Conservation (phyloP, 495 filamentous ascomycete genomes). For the Achaetomiella virescens region DNA sequence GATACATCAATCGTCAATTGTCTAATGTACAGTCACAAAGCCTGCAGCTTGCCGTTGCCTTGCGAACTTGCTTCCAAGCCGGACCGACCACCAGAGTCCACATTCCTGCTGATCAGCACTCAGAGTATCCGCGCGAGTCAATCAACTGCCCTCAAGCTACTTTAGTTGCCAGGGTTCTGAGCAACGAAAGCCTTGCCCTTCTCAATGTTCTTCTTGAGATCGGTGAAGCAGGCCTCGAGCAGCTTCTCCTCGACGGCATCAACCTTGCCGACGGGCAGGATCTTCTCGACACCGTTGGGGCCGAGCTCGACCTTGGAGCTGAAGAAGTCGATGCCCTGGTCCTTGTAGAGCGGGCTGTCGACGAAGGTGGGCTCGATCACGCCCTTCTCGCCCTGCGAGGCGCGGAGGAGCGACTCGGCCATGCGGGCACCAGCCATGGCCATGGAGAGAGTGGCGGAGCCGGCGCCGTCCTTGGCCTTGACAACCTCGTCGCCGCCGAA, state of each 20-base stretch:
- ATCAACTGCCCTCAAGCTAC: background rate
- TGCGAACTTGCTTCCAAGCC: too few species aligned
- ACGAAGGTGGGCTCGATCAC: slow-evolving; percentile 96
- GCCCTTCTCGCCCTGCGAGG: slow-evolving; percentile 88
- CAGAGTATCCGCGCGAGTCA: background rate
- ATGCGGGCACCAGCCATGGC: slow-evolving; percentile 97
- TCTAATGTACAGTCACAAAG: slow-evolving; percentile 4
- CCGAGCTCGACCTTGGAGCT: slow-evolving; percentile 89
- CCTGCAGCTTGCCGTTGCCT: background rate
- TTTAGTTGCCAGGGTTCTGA: slow-evolving; percentile 50
- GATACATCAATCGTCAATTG: background rate
- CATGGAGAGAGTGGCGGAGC: slow-evolving; percentile 98
- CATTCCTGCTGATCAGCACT: background rate
- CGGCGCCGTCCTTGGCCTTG: slow-evolving; percentile 96
- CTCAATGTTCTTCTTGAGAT: slow-evolving; percentile 76
- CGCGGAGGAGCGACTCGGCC: slow-evolving; percentile 89
- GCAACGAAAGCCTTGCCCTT: slow-evolving; percentile 51
- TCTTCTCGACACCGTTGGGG: slow-evolving; percentile 92
- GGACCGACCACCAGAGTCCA: too few species aligned
- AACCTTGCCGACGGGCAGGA: slow-evolving; percentile 74
- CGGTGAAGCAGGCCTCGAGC: slow-evolving; percentile 70
- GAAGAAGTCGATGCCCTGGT: slow-evolving; percentile 94
- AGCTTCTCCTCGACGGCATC: slow-evolving; percentile 83
- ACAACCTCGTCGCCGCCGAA: slow-evolving; percentile 99
- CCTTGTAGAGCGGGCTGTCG: slow-evolving; percentile 94